These are phyloP conservation scores for Nitzschia putrida DNA, from an alignment of 108 stramenopile species.

Conservation along the genomic window DNA sequence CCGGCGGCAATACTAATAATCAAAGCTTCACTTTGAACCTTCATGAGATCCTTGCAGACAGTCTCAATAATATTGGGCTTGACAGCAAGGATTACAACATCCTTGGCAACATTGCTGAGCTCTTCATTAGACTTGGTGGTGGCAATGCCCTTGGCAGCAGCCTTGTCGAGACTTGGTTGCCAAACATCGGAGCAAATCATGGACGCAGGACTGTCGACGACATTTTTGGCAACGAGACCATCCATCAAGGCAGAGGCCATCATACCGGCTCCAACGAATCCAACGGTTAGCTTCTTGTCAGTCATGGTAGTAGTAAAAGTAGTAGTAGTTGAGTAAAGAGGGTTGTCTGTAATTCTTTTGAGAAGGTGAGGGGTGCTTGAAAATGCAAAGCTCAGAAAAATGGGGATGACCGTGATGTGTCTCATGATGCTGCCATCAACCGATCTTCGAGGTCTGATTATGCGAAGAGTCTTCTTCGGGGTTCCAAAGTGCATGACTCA, in stretches of 20 bases:
- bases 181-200: constrained; percentile 71
- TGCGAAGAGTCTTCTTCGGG: too few relatives aligned
- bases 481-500: too few relatives aligned
- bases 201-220: constrained; percentile 44
- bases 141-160: constrained; percentile 59
- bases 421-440: too few relatives aligned
- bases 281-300: constrained; percentile 43
- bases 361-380: too few relatives aligned
- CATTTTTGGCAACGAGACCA: constrained; percentile 58
- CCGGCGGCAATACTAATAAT: constrained; percentile 91
- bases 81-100: constrained; percentile 79
- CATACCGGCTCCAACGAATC: constrained; percentile 84
- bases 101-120: constrained; percentile 57
- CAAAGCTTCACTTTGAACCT: constrained; percentile 43
- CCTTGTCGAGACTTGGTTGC: constrained; percentile 53
- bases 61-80: constrained; percentile 65
- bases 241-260: constrained; percentile 84
- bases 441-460: too few relatives aligned
- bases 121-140: constrained; percentile 57
- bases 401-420: too few relatives aligned
- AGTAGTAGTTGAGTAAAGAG: not conserved
- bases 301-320: not conserved
- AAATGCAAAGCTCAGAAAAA: too few relatives aligned
- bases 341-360: too few relatives aligned
- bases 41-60: constrained; percentile 61